A percentile compares a stretch with the other conserved stretches of the same genome.
These are phyloP conservation scores for Suhomyces choctaworum DNA, from an alignment of 1,139 yeast species.

Conservation along the genomic window DNA sequence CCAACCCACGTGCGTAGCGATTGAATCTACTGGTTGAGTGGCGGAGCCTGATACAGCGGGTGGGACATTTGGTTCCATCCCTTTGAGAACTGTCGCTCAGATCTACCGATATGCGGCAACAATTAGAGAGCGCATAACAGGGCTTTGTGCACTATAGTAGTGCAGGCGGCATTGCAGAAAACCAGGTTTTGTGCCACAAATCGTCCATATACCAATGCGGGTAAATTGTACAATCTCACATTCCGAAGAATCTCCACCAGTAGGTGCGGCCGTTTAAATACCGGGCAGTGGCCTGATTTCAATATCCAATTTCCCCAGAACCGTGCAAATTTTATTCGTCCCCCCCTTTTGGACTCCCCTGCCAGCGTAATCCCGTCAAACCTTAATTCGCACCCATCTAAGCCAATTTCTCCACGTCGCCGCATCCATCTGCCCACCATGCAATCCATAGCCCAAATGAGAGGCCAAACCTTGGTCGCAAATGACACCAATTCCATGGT, in stretches of 20 bases:
- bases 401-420: no score
- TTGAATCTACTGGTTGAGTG: no score
- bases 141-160: conserved; percentile 5
- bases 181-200: no score
- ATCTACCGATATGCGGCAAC: conserved; percentile 3
- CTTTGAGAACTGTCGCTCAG: neutral
- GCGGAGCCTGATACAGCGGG: no score
- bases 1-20: no score
- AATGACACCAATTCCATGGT: conserved; percentile 10
- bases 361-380: neutral
- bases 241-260: no score
- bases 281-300: conserved; percentile 4
- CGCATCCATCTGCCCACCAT: no score
- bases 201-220: conserved; percentile 8
- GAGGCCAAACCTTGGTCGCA: conserved; percentile 15
- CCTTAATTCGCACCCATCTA: no score
- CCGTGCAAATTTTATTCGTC: no score
- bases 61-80: neutral
- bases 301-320: no score
- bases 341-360: neutral
- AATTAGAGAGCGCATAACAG: conserved; percentile 2
- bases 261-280: conserved; percentile 4
- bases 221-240: no score
- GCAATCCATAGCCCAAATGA: conserved; percentile 18
- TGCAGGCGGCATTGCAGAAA: no score